phyloP scores from a whole-genome alignment of 2,329 filamentous ascomycete species.

The Colletotrichum chrysophilum region DNA sequence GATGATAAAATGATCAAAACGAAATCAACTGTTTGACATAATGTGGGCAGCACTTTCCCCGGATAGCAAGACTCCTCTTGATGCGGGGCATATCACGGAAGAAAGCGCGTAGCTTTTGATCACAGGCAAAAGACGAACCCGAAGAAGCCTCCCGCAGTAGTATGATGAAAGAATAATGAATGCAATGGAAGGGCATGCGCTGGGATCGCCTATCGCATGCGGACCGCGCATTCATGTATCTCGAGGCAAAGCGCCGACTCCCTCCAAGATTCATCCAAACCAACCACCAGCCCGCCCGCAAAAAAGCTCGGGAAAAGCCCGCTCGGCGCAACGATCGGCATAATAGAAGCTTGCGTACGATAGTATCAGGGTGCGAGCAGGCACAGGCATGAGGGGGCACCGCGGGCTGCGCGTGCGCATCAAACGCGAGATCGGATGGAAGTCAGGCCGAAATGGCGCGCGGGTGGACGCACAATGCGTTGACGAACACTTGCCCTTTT shows the following conservation, averaged over 20 bases:
- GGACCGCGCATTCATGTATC: background rate
- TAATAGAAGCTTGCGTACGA: background rate
- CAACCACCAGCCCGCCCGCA: background rate
- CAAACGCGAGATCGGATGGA: slow-evolving; percentile 10
- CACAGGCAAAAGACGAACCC: rapidly evolving
- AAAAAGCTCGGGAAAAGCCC: background rate
- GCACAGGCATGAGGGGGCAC: background rate
- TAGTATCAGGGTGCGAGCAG: background rate
- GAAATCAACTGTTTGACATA: no score
- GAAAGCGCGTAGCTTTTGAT: rapidly evolving
- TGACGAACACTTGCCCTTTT: background rate
- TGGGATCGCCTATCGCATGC: rapidly evolving
- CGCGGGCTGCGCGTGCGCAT: background rate
- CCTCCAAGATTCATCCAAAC: no score
- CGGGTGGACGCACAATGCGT: background rate
- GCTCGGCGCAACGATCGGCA: background rate
- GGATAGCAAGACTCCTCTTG: background rate
- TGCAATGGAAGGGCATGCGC: no score
- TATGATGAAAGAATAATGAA: rapidly evolving
- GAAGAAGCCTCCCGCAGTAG: background rate
- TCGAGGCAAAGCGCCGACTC: background rate
- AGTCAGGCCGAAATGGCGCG: background rate
- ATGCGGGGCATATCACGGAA: background rate
- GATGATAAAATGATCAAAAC: no score
- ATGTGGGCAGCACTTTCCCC: no score